Conservation (phyloP, 2,329 filamentous ascomycete species). For the Sporothrix globosa region DNA sequence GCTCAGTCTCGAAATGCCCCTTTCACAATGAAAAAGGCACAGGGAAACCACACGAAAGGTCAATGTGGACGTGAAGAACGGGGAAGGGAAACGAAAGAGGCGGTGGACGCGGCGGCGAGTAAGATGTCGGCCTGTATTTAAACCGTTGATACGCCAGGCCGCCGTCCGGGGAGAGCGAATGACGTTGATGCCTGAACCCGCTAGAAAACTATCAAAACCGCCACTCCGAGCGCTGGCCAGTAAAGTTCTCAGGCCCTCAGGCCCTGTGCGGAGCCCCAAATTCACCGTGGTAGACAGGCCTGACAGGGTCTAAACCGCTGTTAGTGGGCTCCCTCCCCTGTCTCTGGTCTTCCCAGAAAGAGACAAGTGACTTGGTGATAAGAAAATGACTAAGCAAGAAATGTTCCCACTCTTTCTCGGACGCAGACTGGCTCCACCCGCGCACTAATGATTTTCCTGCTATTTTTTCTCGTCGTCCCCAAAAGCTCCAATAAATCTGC, state of each 20-base stretch:
- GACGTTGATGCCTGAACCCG: conserved; percentile 31
- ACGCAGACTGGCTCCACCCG: conserved; percentile 18
- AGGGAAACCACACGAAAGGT: conserved; percentile 15
- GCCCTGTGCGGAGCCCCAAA: not conserved
- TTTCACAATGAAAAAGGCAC: not conserved
- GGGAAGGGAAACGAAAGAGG: conserved; percentile 8
- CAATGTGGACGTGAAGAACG: not conserved
- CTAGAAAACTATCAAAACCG: not conserved
- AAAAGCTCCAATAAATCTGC: conserved; percentile 26
- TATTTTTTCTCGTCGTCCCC: conserved; percentile 28
- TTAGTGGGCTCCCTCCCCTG: conserved; percentile 27
- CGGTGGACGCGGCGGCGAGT: conserved; percentile 4
- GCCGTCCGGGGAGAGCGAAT: conserved; percentile 20
- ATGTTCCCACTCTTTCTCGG: not conserved
- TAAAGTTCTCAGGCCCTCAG: not conserved
- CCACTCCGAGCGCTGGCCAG: conserved; percentile 5
- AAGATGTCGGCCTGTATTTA: conserved; percentile 27
- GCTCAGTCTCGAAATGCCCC: conserved; percentile 16
- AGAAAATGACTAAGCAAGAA: conserved; percentile 16
- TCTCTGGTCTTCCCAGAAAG: not conserved
- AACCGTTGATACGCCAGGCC: conserved; percentile 25
- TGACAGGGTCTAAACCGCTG: not conserved
- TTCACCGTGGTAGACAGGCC: not conserved
- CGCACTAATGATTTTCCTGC: conserved; percentile 33
- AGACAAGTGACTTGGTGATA: not conserved